Base-by-base conservation (phyloP, 495 filamentous ascomycete genomes). In the Cercophora newfieldiana region DNA sequence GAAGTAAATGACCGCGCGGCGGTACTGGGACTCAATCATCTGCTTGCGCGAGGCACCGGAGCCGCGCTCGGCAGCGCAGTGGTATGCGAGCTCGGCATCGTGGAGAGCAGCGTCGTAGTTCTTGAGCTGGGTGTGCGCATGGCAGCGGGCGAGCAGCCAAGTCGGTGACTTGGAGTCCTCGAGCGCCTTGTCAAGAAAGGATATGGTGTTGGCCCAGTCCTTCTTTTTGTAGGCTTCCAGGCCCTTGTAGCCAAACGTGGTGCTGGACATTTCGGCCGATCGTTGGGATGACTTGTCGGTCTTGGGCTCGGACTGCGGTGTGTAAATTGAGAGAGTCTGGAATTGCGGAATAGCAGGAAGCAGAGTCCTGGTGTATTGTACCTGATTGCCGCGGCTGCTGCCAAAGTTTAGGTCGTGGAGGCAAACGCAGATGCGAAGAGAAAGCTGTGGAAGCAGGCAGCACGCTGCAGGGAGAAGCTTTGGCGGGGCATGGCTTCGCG, bases 91-190 rank as follows among this genome's bases (percentile, higher is more conserved):
- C 69, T 97, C 93, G 31, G 93, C 91, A 80, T 98, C 95, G 19
- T 75, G 77, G 10, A 98, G 86, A 0, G 95, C 90, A 0, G 86
- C 78, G 3, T 80, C 76, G 49, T 74, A 72, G 57, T 72, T 69
- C 47, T 82, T 77, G 16, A 78, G 73, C 61, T 94, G 90, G 8
- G 91, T 85, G 71, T 92, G 89, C 28, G 93, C 93, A 12, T 88
- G 94, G 1, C 92, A 91, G 26, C 96, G 92, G 74, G 95, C 89
- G 66, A 97, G 87, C 67, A 95, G 90, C 85, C 96, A 98, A 64
- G 86, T 75, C 5, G 92, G 90, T 7, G 93, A 90, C 31, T 83
- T 86, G 12, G 91, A 88, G 7, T 83, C 74, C 28, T 81, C 69
- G 5, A 99, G 79, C n/a, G 94, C 95, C 54, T 83, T 79, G n/a